Evolutionary conservation across 1,139 yeast genomes (phyloP).

Genomic region (Arxiozyma slooffiae): DNA sequence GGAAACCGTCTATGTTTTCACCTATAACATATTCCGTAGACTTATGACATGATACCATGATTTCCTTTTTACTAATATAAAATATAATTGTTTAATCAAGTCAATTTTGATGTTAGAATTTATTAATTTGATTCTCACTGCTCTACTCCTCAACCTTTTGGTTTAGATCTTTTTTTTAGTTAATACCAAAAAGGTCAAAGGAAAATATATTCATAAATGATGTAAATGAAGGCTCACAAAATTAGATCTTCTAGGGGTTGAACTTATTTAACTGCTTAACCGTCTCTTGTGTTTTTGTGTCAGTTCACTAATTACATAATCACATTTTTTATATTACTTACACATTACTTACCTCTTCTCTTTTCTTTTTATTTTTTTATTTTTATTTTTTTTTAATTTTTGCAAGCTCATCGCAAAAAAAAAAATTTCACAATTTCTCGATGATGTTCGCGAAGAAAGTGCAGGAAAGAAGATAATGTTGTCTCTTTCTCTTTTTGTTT

Average conservation of each 20-base stretch:
- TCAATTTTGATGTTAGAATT: background rate
- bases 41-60: slow-evolving; percentile 7
- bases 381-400: too few species aligned
- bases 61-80: background rate
- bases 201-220: background rate
- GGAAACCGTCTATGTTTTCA: slow-evolving; percentile 7
- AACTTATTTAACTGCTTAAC: too few species aligned
- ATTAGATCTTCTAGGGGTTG: too few species aligned
- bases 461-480: background rate
- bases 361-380: too few species aligned
- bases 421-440: too few species aligned
- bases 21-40: slow-evolving; percentile 9
- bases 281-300: background rate
- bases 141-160: background rate
- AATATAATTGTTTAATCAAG: background rate
- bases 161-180: background rate
- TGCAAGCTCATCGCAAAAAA: background rate
- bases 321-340: background rate
- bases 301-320: background rate
- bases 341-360: background rate
- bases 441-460: background rate
- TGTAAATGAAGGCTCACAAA: background rate
- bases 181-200: background rate
- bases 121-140: background rate
- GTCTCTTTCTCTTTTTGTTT: too few species aligned